These are phyloP conservation scores for Aspergillus glaucus DNA, from an alignment of 2,329 filamentous ascomycete genomes.

Conservation along the genomic window DNA sequence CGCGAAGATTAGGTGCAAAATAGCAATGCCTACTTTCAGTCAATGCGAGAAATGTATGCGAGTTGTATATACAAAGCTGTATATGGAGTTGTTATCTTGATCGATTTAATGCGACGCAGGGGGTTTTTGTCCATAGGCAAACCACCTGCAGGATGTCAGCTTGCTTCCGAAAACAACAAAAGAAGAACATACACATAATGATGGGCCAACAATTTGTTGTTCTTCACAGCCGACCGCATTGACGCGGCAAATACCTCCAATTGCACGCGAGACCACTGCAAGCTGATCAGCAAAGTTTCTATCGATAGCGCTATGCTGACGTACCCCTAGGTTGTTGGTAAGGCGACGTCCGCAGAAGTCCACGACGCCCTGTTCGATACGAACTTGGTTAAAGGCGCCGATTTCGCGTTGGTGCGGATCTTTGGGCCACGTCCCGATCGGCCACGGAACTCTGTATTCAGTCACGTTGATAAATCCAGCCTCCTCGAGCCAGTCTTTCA, in stretches of 20 bases:
- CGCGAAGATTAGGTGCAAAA: no score
- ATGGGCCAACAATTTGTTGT: neutral
- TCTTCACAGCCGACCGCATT: neutral
- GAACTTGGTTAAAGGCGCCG: conserved; percentile 8
- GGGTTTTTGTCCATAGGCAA: neutral
- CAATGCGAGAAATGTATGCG: no score
- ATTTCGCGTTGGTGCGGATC: conserved; percentile 11
- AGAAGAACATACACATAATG: neutral
- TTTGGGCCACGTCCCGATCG: conserved; percentile 10
- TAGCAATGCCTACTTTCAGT: no score
- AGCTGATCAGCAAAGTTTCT: neutral
- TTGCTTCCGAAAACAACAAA: neutral
- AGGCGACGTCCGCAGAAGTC: conserved; percentile 4
- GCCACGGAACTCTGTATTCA: conserved; percentile 5
- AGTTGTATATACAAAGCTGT: no score
- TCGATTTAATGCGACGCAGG: neutral
- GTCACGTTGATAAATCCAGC: conserved; percentile 8
- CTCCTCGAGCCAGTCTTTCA: conserved; percentile 7
- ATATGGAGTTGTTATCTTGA: neutral
- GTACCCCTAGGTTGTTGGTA: neutral
- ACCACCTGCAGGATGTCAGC: neutral
- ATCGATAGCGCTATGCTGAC: neutral
- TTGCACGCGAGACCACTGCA: neutral
- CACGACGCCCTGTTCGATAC: conserved; percentile 13
- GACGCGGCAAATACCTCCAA: neutral